Evolutionary conservation across 179 eudicot species (phyloP).

Genomic region (Silene coronaria): DNA sequence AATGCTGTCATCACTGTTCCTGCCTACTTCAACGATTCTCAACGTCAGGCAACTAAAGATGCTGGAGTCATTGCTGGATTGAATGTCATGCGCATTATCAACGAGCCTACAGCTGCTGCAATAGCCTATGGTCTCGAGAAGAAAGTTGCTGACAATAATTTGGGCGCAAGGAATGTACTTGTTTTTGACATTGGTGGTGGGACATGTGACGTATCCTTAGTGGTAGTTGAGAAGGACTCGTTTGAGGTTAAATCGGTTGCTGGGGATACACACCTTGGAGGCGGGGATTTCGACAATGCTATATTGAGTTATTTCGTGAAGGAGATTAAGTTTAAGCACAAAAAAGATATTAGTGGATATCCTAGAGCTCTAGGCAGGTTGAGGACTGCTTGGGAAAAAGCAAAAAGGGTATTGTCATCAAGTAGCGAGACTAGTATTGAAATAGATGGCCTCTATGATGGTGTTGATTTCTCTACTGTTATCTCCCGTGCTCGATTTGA

Average conservation of each 20-base stretch:
- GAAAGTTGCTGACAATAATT: neutral
- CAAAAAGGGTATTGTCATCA: neutral
- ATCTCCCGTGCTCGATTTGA: constrained; percentile 18
- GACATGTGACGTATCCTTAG: constrained; percentile 5
- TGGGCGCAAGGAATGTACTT: neutral
- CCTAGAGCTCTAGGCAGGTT: neutral
- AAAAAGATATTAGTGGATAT: neutral
- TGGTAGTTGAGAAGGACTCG: neutral
- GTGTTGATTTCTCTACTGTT: constrained; percentile 16
- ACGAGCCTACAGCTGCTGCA: no score
- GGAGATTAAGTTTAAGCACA: neutral
- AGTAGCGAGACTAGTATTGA: neutral
- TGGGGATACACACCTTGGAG: constrained; percentile 16
- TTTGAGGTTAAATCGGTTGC: neutral
- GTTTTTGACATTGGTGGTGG: constrained; percentile 12
- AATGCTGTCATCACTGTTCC: no score
- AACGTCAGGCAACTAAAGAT: no score
- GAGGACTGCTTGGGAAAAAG: constrained; percentile 19
- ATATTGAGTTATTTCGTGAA: constrained; percentile 1
- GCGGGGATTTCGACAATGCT: neutral
- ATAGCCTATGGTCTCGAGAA: no score
- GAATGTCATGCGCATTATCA: no score
- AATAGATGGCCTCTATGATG: constrained; percentile 17
- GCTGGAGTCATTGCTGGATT: no score
- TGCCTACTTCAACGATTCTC: no score